Evolutionary conservation across 345 rosid species (phyloP).

Genomic region (Anastatica hierochuntica): DNA sequence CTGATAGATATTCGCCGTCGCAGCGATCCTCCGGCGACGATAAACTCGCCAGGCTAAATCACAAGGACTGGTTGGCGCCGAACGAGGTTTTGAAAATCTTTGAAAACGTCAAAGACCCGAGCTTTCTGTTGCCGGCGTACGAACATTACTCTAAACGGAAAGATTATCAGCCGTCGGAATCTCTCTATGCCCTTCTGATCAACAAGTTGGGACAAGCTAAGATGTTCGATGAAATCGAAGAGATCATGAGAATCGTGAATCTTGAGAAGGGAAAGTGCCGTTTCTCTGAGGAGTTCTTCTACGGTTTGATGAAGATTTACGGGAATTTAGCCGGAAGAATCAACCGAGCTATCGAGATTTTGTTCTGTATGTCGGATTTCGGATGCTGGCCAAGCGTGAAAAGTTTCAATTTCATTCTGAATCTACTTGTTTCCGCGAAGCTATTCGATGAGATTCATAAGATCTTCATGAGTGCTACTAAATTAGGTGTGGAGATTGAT

Average conservation of each 20-base stretch:
- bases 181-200: conserved; percentile 49
- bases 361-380: conserved; percentile 57
- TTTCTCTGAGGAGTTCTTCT: conserved; percentile 67
- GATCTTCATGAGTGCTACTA: conserved; percentile 50
- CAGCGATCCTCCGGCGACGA: conserved; percentile 7
- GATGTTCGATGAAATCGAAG: conserved; percentile 61
- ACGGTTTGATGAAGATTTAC: conserved; percentile 54
- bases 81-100: conserved; percentile 54
- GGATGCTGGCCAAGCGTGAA: conserved; percentile 66
- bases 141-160: conserved; percentile 51
- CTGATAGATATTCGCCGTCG: not conserved
- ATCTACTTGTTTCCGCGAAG: conserved; percentile 62
- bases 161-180: conserved; percentile 71
- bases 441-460: conserved; percentile 48
- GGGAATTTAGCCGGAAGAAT: conserved; percentile 61
- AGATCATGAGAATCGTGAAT: conserved; percentile 38
- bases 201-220: conserved; percentile 45
- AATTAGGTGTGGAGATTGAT: conserved; percentile 67
- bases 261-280: conserved; percentile 37
- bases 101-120: conserved; percentile 40
- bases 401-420: conserved; percentile 61
- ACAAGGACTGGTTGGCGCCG: conserved; percentile 82
- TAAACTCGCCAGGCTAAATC: conserved; percentile 38
- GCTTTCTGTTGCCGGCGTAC: conserved; percentile 37
- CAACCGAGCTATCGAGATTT: conserved; percentile 47